phyloP scores from a whole-genome alignment of 345 rosid species.

The Gossypium bickii region DNA sequence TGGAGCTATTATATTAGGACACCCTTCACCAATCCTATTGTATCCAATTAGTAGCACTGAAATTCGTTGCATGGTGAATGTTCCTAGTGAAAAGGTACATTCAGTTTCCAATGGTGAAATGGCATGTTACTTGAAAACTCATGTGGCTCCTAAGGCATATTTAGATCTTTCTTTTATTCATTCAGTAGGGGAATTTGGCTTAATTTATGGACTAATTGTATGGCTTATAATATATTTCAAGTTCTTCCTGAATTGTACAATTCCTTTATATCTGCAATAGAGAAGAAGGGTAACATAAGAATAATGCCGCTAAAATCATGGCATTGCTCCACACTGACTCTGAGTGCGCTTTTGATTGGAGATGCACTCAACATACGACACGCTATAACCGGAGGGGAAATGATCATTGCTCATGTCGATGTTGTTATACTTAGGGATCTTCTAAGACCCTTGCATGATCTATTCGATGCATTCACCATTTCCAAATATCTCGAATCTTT shows the following conservation, averaged over 20 bases:
- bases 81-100: slow-evolving; percentile 58
- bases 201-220: neutral
- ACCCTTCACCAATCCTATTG: slow-evolving; percentile 53
- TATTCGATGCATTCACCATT: neutral
- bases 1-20: slow-evolving; percentile 48
- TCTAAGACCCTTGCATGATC: neutral
- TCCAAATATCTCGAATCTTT: slow-evolving; percentile 5
- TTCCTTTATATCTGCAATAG: slow-evolving; percentile 38
- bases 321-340: slow-evolving; percentile 34
- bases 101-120: slow-evolving; percentile 70
- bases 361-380: slow-evolving; percentile 7
- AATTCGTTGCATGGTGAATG: slow-evolving; percentile 61
- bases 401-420: slow-evolving; percentile 10
- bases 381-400: slow-evolving; percentile 7
- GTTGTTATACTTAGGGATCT: slow-evolving; percentile 7
- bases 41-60: slow-evolving; percentile 57
- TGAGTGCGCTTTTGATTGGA: neutral
- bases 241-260: slow-evolving; percentile 35
- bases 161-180: neutral
- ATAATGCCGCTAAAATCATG: slow-evolving; percentile 52
- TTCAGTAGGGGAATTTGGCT: neutral
- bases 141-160: slow-evolving; percentile 46
- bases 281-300: slow-evolving; percentile 40
- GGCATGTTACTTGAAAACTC: slow-evolving; percentile 48
- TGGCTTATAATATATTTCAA: slow-evolving; percentile 19